Conservation (phyloP, 2,329 filamentous ascomycete genomes). For the Xylaria sp. region DNA sequence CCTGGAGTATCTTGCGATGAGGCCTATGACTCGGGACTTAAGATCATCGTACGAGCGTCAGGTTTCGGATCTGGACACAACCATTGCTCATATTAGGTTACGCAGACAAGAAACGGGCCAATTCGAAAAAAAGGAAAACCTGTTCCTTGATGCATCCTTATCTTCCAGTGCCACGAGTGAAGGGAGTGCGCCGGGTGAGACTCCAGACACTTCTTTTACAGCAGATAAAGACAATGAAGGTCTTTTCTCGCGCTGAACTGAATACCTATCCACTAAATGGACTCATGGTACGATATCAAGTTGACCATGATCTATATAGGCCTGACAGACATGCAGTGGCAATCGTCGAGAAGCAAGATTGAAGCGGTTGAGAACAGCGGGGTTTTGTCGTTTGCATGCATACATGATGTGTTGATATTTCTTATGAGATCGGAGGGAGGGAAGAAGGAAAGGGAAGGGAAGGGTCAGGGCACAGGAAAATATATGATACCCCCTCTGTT, state of each 20-base stretch:
- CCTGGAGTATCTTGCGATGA: neutral
- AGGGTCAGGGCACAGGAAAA: constrained; percentile 1
- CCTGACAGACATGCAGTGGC: neutral
- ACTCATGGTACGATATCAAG: neutral
- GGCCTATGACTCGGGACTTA: neutral
- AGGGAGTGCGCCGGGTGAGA: neutral
- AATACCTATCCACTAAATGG: neutral
- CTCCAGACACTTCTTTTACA: neutral
- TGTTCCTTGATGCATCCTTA: neutral
- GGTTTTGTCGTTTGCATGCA: neutral
- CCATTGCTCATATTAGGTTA: neutral
- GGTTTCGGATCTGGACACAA: neutral
- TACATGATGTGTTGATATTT: constrained; percentile 2
- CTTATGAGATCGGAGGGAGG: neutral
- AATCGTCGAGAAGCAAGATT: neutral
- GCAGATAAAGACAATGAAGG: constrained; percentile 10
- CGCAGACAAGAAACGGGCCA: neutral
- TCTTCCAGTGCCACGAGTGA: constrained; percentile 17
- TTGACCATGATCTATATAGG: neutral
- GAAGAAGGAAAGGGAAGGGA: neutral
- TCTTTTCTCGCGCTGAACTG: constrained; percentile 9
- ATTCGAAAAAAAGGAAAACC: neutral
- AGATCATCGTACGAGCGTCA: neutral
- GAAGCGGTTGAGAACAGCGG: neutral
- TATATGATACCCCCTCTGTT: constrained; percentile 32